A percentile compares a stretch with the other conserved stretches of the same genome.
phyloP scores from a whole-genome alignment of 2,329 filamentous ascomycete species.

The Biscogniauxia mediterranea region DNA sequence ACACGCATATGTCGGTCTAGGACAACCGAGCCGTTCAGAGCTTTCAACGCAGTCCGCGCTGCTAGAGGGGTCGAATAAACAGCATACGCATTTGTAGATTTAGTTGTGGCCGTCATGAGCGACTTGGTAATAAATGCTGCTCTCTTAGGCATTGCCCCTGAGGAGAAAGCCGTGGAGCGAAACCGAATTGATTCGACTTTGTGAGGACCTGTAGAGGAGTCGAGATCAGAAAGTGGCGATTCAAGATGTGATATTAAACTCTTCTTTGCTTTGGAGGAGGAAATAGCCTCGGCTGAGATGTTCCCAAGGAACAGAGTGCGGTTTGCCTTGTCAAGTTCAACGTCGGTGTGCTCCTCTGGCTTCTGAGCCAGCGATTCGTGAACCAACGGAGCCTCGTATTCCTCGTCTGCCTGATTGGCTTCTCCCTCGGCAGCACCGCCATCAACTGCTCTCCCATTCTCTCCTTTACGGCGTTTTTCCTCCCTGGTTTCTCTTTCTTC shows the following conservation, averaged over 20 bases:
- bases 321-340: constrained; percentile 78
- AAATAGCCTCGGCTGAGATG: constrained; percentile 79
- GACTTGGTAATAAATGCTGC: constrained; percentile 92
- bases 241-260: constrained; percentile 71
- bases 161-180: constrained; percentile 84
- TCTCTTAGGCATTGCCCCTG: constrained; percentile 77
- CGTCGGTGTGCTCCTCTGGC: constrained; percentile 39
- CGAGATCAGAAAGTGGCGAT: constrained; percentile 63
- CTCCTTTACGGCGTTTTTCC: constrained; percentile 53
- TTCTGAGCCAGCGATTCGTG: constrained; percentile 60
- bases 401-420: constrained; percentile 30
- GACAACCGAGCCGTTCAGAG: constrained; percentile 80
- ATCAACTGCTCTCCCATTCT: constrained; percentile 31
- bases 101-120: constrained; percentile 86
- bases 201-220: constrained; percentile 52
- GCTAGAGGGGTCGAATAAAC: constrained; percentile 78
- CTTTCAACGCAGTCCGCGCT: constrained; percentile 71
- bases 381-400: constrained; percentile 43
- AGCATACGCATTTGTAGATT: constrained; percentile 90
- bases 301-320: constrained; percentile 94
- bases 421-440: constrained; percentile 8
- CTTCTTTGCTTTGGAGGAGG: constrained; percentile 78
- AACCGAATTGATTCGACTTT: constrained; percentile 91
- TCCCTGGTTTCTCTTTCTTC: constrained; percentile 53
- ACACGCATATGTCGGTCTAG: constrained; percentile 87